Evolutionary conservation across 2,329 filamentous ascomycete species (phyloP).

Genomic region (Neofusicoccum kwambonambiense): DNA sequence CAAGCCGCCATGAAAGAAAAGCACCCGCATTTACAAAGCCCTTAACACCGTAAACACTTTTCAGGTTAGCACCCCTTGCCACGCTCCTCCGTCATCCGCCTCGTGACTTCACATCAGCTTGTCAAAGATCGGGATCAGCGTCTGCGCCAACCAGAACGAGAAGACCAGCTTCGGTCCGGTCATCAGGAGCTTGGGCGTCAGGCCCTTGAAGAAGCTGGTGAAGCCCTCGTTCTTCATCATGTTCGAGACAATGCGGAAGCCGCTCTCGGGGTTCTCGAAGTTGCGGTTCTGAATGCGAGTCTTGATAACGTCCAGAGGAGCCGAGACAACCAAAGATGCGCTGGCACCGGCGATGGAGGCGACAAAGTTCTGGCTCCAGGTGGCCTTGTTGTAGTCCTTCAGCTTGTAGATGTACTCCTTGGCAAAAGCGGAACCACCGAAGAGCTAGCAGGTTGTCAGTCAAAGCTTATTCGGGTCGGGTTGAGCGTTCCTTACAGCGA

Average conservation of each 20-base stretch:
- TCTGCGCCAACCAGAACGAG: slow-evolving; percentile 99
- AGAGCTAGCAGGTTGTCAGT: slow-evolving; percentile 61
- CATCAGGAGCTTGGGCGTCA: slow-evolving; percentile 97
- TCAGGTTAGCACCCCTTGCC: not conserved
- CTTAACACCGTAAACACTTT: slow-evolving; percentile 18
- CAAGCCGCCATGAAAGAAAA: not conserved
- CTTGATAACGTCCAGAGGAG: slow-evolving; percentile 96
- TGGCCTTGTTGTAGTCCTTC: slow-evolving; percentile 90
- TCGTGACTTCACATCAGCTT: slow-evolving; percentile 52
- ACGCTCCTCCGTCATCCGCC: slow-evolving; percentile 7
- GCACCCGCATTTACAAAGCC: slow-evolving; percentile 17
- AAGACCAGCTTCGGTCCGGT: slow-evolving; percentile 98
- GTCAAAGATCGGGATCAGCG: slow-evolving; percentile 89
- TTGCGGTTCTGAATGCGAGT: slow-evolving; percentile 97
- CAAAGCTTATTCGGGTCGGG: not conserved
- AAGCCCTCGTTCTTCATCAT: slow-evolving; percentile 91
- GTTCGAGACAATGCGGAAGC: slow-evolving; percentile 84
- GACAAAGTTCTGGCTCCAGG: slow-evolving; percentile 95
- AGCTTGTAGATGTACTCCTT: slow-evolving; percentile 95
- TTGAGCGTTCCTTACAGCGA: slow-evolving; percentile 65
- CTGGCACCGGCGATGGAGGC: slow-evolving; percentile 94
- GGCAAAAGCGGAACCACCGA: slow-evolving; percentile 93
- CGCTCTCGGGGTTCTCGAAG: slow-evolving; percentile 95
- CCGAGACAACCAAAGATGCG: slow-evolving; percentile 93
- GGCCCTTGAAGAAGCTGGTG: slow-evolving; percentile 91